Conservation (phyloP, 2,329 filamentous ascomycete genomes). For the Claviceps paspali region DNA sequence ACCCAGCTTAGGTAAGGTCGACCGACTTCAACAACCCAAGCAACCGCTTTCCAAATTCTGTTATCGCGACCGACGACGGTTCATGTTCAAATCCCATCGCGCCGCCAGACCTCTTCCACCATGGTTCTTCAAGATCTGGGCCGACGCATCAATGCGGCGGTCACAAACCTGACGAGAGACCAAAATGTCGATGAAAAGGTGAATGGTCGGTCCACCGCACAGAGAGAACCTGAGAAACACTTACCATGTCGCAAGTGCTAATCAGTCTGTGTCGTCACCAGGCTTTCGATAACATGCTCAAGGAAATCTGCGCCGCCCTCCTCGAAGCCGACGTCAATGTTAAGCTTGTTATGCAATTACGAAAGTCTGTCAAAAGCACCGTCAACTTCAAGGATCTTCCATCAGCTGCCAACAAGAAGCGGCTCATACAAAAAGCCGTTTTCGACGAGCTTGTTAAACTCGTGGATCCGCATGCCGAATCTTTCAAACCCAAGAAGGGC, state of each 20-base stretch:
- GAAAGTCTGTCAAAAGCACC: constrained; percentile 76
- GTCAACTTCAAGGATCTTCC: constrained; percentile 95
- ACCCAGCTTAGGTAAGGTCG: too few relatives aligned
- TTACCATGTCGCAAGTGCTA: neutral
- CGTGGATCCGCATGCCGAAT: constrained; percentile 86
- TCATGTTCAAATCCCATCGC: neutral
- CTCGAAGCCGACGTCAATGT: constrained; percentile 97
- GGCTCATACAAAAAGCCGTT: constrained; percentile 91
- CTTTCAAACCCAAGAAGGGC: constrained; percentile 94
- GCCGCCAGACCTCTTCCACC: constrained; percentile 8
- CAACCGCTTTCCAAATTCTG: too few relatives aligned
- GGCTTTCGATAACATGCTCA: constrained; percentile 96
- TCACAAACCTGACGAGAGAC: constrained; percentile 82
- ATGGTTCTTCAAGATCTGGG: constrained; percentile 99
- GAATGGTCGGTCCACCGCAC: constrained; percentile 8
- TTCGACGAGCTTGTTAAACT: constrained; percentile 94
- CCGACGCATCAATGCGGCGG: constrained; percentile 93
- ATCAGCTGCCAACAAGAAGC: constrained; percentile 91
- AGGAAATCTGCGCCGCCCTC: constrained; percentile 91
- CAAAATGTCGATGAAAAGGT: constrained; percentile 95
- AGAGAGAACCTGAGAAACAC: neutral
- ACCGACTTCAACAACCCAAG: too few relatives aligned
- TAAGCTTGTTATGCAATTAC: constrained; percentile 75
- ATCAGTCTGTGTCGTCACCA: constrained; percentile 17
- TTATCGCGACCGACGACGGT: too few relatives aligned